Percentiles rank a stretch among this genome's conserved stretches.
phyloP scores from a whole-genome alignment of 805 yeast species.

The Ogataea henricii region DNA sequence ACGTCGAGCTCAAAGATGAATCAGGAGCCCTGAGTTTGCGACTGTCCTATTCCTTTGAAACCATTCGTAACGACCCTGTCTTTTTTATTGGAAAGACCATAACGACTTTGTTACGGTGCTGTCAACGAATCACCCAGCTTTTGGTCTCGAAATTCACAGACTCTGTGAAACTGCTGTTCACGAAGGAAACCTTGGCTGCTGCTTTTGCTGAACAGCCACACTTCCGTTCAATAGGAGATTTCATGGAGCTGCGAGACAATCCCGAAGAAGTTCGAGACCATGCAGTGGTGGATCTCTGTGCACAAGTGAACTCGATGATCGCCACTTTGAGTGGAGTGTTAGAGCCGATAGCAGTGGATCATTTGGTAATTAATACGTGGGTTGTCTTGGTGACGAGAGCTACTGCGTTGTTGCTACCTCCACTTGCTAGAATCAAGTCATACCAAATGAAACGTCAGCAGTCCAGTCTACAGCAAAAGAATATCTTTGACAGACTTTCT shows the following conservation, averaged over 20 bases:
- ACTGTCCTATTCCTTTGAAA: conserved; percentile 19
- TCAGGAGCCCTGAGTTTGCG: conserved; percentile 11
- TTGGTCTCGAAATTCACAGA: conserved; percentile 16
- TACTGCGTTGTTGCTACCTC: conserved; percentile 17
- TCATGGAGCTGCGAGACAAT: conserved; percentile 13
- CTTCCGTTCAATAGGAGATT: conserved; percentile 14
- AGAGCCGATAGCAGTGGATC: conserved; percentile 16
- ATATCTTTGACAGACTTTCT: conserved; percentile 11
- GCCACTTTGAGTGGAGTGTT: conserved; percentile 10
- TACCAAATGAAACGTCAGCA: conserved; percentile 2
- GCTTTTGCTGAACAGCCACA: conserved; percentile 8
- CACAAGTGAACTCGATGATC: conserved; percentile 10
- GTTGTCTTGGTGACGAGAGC: conserved; percentile 14
- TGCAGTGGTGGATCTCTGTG: conserved; percentile 10
- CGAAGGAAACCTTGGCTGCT: conserved; percentile 9
- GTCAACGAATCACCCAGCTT: conserved; percentile 16
- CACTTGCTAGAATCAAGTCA: conserved; percentile 14
- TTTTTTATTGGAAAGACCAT: conserved; percentile 23
- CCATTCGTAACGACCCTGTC: conserved; percentile 22
- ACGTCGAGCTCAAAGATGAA: conserved; percentile 8
- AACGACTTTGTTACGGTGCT: conserved; percentile 13
- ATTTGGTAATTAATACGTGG: conserved; percentile 18
- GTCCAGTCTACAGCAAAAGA: conserved; percentile 1
- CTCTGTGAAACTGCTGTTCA: conserved; percentile 11
- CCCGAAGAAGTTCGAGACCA: conserved; percentile 14